These are phyloP conservation scores for Neurospora hispaniola DNA, from an alignment of 495 filamentous ascomycete species.

Conservation along the genomic window DNA sequence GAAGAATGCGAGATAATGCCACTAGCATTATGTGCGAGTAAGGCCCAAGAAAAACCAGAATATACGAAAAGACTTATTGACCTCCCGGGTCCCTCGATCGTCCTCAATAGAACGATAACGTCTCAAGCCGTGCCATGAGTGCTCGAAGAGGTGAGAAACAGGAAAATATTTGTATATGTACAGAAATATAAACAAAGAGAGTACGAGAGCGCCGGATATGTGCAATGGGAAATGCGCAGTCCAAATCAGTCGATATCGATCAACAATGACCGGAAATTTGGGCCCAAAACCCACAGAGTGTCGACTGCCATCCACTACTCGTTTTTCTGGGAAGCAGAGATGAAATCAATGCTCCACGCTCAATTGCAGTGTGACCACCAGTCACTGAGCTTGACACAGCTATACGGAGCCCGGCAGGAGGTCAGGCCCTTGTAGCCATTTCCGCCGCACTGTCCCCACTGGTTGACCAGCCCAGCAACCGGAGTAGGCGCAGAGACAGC, in stretches of 20 bases:
- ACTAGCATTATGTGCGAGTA: neutral
- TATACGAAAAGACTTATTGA: neutral
- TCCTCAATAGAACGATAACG: neutral
- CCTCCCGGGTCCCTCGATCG: neutral
- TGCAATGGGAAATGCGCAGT: neutral
- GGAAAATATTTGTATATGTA: neutral
- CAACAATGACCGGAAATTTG: neutral
- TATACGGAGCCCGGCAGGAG: constrained; percentile 25
- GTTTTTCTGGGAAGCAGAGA: neutral
- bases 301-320: neutral
- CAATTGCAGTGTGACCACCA: constrained; percentile 29
- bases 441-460: constrained; percentile 35
- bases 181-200: neutral
- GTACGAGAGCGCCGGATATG: neutral
- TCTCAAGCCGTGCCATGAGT: neutral
- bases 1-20: neutral
- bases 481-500: neutral
- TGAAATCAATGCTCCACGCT: neutral
- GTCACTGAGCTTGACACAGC: constrained; percentile 13
- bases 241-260: neutral
- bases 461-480: constrained; percentile 13
- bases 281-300: neutral
- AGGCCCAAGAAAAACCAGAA: neutral
- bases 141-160: neutral
- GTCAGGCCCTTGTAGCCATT: constrained; percentile 27